Evolutionary conservation across 352 stramenopile genomes (phyloP), one percentile per base, ranked within the genome.

Genomic region (Blastocystis sp.): DNA sequence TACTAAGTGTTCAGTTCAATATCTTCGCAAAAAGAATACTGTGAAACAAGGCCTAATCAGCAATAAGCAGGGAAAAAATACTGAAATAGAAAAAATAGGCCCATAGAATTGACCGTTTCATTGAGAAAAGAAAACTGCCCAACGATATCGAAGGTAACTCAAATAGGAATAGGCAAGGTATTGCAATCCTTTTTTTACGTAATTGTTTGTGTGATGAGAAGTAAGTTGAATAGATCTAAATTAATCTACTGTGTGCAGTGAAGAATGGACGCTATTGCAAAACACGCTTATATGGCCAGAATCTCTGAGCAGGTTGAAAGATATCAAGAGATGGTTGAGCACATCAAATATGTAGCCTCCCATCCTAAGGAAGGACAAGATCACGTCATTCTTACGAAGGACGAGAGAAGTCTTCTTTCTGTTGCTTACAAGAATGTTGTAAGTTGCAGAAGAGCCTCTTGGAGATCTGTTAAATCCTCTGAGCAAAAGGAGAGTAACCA

Each of bases 361-460:
- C 92, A 56, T 95, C 94, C 91, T 92, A 93, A 67, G 42, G 56
- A 75, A 46, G 56, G 78, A 66, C 57, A 75, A 43, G 65, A 77
- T 78, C 54, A 83, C 24, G 78, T 88, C 27, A 56, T 67, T 66
- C 61, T 83, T 19, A 83, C 69, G 52, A 75, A 88, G 78, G 65
- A 80, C 39, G 69, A 80, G 69, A 14, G 69, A 58, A 74, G 75
- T 74, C 54, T 86, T 16, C 83, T 90, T 1, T 86, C 63, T 46
- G 92, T 95, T 16, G 93, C 93, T 21, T 96, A 95, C 92, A 97
- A 97, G 92, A 98, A 98, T 91, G 96, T 99, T 35, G 98, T 99
- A 88, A 96, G 96, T 89, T 96, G 94, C 66, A 93, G 96, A 87
- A 94, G 96, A 90, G 96, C 96, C 46, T 98, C 95, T 51, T 99